Conservation (phyloP, 2,329 filamentous ascomycete genomes). For the Ophiostoma ips region DNA sequence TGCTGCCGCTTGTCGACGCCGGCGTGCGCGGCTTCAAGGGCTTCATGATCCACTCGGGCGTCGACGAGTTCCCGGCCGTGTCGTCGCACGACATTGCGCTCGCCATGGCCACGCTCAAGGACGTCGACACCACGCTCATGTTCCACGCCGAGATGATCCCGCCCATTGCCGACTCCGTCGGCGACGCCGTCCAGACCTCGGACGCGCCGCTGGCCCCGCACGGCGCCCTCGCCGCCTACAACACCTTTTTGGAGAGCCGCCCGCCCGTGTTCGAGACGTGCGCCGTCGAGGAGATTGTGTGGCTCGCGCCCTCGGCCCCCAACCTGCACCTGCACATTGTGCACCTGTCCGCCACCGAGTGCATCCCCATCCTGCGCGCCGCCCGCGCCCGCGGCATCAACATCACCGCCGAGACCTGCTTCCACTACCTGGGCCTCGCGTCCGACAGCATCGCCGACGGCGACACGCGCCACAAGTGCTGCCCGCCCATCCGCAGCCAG, state of each 20-base stretch:
- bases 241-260: slow-evolving; percentile 81
- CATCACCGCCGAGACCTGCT: slow-evolving; percentile 89
- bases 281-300: slow-evolving; percentile 75
- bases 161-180: slow-evolving; percentile 66
- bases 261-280: slow-evolving; percentile 84
- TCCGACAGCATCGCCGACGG: slow-evolving; percentile 71
- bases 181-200: slow-evolving; percentile 57
- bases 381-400: slow-evolving; percentile 62
- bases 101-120: slow-evolving; percentile 68
- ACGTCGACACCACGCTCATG: slow-evolving; percentile 83
- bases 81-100: slow-evolving; percentile 62
- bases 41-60: slow-evolving; percentile 91
- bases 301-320: slow-evolving; percentile 66
- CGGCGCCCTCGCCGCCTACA: slow-evolving; percentile 64
- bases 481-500: slow-evolving; percentile 73
- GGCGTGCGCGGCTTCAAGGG: slow-evolving; percentile 95
- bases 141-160: slow-evolving; percentile 98
- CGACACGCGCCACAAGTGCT: slow-evolving; percentile 90
- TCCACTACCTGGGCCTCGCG: slow-evolving; percentile 80
- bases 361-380: slow-evolving; percentile 64
- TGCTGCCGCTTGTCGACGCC: slow-evolving; percentile 66
- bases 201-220: slow-evolving; percentile 54
- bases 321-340: slow-evolving; percentile 83
- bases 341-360: slow-evolving; percentile 78
- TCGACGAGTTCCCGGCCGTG: slow-evolving; percentile 93